Evolutionary conservation across 129 eudicot species (phyloP).

Genomic region (Scalesia atractyloides): DNA sequence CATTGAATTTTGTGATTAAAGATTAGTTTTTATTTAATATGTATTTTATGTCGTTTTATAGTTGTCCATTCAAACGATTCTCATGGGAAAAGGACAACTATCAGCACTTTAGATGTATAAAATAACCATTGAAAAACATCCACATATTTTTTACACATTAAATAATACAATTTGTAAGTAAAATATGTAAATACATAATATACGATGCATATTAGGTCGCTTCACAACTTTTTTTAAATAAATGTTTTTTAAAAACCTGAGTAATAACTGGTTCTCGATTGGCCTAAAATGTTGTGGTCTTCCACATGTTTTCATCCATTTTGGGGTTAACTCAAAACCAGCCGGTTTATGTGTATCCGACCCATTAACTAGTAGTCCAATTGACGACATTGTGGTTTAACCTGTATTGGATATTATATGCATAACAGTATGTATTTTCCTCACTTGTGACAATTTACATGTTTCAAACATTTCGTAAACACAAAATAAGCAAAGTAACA

Average conservation of each 20-base stretch:
- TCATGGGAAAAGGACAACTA: constrained; percentile 14
- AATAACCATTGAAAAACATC: no score
- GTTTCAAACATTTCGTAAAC: background rate
- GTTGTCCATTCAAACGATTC: constrained; percentile 20
- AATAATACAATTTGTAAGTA: no score
- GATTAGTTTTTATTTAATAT: background rate
- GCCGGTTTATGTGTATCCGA: background rate
- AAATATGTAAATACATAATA: no score
- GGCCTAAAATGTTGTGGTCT: no score
- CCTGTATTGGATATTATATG: background rate
- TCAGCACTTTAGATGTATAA: background rate
- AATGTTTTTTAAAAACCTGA: no score
- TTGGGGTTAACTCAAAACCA: background rate
- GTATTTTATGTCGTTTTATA: background rate
- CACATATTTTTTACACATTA: no score
- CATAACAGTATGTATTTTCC: background rate
- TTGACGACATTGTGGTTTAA: background rate
- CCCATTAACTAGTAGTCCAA: background rate
- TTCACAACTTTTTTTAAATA: no score
- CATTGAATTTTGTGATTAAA: background rate
- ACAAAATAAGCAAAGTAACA: background rate
- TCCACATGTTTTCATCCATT: no score
- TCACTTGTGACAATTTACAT: background rate
- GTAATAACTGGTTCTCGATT: no score
- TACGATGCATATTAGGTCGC: no score